Evolutionary conservation across 2,329 filamentous ascomycete genomes (phyloP).

Genomic region (Cladosporium colombiae): DNA sequence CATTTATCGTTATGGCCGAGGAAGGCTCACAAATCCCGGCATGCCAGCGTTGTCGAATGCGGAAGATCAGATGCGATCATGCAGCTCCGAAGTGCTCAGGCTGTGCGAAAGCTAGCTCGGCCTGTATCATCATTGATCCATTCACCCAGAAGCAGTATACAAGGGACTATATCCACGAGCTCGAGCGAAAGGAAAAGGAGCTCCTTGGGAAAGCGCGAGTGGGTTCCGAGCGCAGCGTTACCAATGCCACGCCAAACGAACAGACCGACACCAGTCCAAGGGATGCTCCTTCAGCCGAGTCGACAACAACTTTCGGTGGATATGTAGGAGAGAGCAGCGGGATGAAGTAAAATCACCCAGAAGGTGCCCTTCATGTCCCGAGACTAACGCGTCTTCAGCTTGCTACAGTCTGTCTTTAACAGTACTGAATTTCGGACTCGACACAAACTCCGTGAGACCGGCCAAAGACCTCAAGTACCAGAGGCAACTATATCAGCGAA

Average conservation of each 20-base stretch:
- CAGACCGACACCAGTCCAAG: background rate
- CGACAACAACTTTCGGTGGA: slow-evolving; percentile 17
- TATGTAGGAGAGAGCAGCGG: slow-evolving; percentile 19
- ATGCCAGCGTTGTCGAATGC: slow-evolving; percentile 20
- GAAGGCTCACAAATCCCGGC: slow-evolving; percentile 18
- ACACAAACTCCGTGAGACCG: slow-evolving; percentile 3
- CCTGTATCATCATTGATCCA: slow-evolving; percentile 24
- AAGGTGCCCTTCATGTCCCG: background rate
- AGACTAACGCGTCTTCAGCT: slow-evolving; percentile 10
- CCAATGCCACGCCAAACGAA: background rate
- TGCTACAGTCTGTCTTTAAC: slow-evolving; percentile 20
- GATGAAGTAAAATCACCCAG: background rate
- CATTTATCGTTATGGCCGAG: background rate
- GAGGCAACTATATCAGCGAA: slow-evolving; percentile 13
- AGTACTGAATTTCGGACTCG: slow-evolving; percentile 15
- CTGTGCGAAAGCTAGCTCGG: slow-evolving; percentile 21
- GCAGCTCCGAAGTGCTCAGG: slow-evolving; percentile 22
- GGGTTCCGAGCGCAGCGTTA: background rate
- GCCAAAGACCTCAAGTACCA: slow-evolving; percentile 13
- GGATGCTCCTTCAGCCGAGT: slow-evolving; percentile 5
- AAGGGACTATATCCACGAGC: slow-evolving; percentile 23
- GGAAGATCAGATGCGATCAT: slow-evolving; percentile 22
- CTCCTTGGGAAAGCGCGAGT: slow-evolving; percentile 1
- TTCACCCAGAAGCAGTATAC: slow-evolving; percentile 23
- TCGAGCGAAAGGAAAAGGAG: slow-evolving; percentile 20